phyloP scores from a whole-genome alignment of 2,329 filamentous ascomycete species.

The Teratosphaeria destructans region DNA sequence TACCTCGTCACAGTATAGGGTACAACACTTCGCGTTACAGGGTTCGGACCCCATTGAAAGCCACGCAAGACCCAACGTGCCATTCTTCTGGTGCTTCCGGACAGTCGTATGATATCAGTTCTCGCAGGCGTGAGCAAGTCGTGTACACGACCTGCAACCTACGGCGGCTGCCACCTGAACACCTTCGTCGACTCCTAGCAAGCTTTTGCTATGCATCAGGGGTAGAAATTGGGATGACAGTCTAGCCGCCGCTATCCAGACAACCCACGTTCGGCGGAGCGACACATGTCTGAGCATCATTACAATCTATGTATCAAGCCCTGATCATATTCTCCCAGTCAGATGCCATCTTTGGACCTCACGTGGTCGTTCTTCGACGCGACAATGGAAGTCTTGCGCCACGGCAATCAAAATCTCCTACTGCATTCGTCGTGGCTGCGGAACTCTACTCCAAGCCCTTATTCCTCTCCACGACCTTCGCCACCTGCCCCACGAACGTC shows the following conservation, averaged over 20 bases:
- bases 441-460: neutral
- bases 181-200: neutral
- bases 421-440: neutral
- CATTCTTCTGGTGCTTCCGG: neutral
- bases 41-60: neutral
- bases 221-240: neutral
- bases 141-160: neutral
- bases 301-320: too few relatives aligned
- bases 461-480: neutral
- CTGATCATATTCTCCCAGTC: too few relatives aligned
- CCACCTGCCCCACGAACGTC: slow-evolving; percentile 2
- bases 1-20: too few relatives aligned
- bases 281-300: too few relatives aligned
- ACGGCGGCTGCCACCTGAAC: neutral
- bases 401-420: neutral
- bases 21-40: too few relatives aligned
- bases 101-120: neutral
- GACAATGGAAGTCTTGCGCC: too few relatives aligned
- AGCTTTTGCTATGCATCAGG: neutral
- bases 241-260: too few relatives aligned
- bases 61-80: neutral
- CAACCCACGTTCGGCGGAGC: too few relatives aligned
- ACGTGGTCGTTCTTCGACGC: too few relatives aligned
- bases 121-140: neutral
- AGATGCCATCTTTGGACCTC: too few relatives aligned